Conservation (phyloP, 306 rosid genomes). For the Vigna mungo region DNA sequence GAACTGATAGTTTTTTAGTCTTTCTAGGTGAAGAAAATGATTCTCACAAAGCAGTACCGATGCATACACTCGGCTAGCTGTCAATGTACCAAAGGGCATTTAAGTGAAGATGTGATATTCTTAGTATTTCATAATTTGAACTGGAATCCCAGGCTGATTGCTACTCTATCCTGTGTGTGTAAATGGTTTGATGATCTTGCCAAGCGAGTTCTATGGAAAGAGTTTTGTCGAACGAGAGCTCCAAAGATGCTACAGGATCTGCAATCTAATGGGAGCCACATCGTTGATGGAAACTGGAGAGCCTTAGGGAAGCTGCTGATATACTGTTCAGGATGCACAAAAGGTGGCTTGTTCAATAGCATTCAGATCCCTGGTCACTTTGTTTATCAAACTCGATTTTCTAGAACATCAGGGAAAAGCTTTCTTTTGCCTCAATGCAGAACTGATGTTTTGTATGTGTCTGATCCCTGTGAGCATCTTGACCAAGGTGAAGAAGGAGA, state of each 20-base stretch:
- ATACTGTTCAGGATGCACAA: slow-evolving; percentile 88
- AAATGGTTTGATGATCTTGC: slow-evolving; percentile 99
- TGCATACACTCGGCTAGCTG: slow-evolving; percentile 93
- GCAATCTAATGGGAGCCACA: slow-evolving; percentile 89
- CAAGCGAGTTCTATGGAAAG: slow-evolving; percentile 92
- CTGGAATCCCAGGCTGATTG: slow-evolving; percentile 92
- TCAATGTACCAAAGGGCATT: slow-evolving; percentile 87
- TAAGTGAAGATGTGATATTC: slow-evolving; percentile 85
- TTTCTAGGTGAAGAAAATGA: slow-evolving; percentile 67
- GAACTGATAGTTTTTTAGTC: slow-evolving; percentile 31
- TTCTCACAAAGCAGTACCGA: slow-evolving; percentile 87
- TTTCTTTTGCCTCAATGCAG: slow-evolving; percentile 92
- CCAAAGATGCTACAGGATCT: slow-evolving; percentile 91
- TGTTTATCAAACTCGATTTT: slow-evolving; percentile 83
- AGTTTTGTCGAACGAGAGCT: slow-evolving; percentile 88
- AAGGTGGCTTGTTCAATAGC: slow-evolving; percentile 76
- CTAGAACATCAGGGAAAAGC: slow-evolving; percentile 95
- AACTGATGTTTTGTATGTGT: slow-evolving; percentile 86
- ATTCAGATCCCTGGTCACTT: slow-evolving; percentile 88
- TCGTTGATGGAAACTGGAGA: slow-evolving; percentile 95
- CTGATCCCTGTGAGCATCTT: slow-evolving; percentile 97
- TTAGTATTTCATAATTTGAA: slow-evolving; percentile 73
- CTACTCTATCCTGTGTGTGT: slow-evolving; percentile 83
- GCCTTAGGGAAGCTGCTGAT: slow-evolving; percentile 90
- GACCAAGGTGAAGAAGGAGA: slow-evolving; percentile 96